A percentile compares a stretch with the other conserved stretches of the same genome.
These are phyloP conservation scores for Salicornia ramosissima DNA, from an alignment of 148 eudicot genomes.

Conservation along the genomic window DNA sequence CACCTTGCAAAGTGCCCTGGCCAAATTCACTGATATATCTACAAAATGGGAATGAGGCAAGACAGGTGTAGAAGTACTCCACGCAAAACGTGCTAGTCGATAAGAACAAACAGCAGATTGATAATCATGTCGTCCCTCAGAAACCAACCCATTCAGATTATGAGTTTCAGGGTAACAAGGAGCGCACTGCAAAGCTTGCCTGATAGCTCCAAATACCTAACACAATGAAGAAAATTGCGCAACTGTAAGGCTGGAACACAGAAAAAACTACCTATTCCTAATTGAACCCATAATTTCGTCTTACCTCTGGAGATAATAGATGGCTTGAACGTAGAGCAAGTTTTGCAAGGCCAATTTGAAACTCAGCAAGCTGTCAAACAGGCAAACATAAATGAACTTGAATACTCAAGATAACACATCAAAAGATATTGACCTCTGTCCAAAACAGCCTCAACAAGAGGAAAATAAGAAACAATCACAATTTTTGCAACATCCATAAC, in stretches of 20 bases:
- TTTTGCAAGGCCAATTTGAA: constrained; percentile 86
- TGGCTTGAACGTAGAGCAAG: constrained; percentile 73
- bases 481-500: constrained; percentile 3
- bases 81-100: constrained; percentile 63
- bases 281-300: constrained; percentile 12
- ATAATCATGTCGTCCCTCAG: constrained; percentile 70
- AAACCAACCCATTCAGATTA: constrained; percentile 78
- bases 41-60: constrained; percentile 34
- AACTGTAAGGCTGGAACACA: neutral
- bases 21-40: constrained; percentile 74
- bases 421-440: neutral
- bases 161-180: constrained; percentile 84
- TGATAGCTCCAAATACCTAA: constrained; percentile 84
- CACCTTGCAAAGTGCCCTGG: constrained; percentile 82
- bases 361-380: constrained; percentile 70
- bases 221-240: constrained; percentile 6
- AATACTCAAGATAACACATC: constrained; percentile 8
- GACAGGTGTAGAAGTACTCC: constrained; percentile 35
- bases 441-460: neutral
- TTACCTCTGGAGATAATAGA: constrained; percentile 79
- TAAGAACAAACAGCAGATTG: constrained; percentile 65
- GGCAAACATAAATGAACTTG: constrained; percentile 18
- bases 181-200: constrained; percentile 82
- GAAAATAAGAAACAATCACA: constrained; percentile 3
- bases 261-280: neutral